Conservation (phyloP, 1,284 basidiomycete species). For the Lentinula novae-zelandiae region DNA sequence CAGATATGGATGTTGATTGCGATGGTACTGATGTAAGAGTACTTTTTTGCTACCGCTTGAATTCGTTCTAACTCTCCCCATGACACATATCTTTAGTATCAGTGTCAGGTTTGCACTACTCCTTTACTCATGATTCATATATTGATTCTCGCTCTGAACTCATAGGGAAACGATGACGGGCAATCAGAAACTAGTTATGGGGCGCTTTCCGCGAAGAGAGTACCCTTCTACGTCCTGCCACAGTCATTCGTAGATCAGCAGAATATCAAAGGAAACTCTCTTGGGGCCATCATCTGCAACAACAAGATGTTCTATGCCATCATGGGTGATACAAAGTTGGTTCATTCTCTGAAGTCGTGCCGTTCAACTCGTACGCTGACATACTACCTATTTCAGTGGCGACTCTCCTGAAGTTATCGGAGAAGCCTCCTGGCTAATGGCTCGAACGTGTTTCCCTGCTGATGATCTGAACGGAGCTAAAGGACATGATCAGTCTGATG, state of each 20-base stretch:
- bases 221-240: conserved; percentile 23
- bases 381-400: conserved; percentile 12
- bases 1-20: conserved; percentile 25
- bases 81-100: not conserved
- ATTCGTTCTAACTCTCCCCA: not conserved
- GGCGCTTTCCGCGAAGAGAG: conserved; percentile 20
- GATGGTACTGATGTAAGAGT: conserved; percentile 20
- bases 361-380: not conserved
- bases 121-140: too few species aligned
- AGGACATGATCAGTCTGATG: conserved; percentile 19
- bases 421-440: conserved; percentile 22
- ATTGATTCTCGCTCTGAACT: not conserved
- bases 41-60: not conserved
- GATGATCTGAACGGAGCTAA: conserved; percentile 18
- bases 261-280: conserved; percentile 19
- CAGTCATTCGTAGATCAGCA: conserved; percentile 17
- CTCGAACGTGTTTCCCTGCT: conserved; percentile 21
- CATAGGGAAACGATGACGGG: conserved; percentile 20
- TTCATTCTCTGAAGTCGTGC: not conserved
- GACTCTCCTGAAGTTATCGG: conserved; percentile 23
- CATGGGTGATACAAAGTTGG: conserved; percentile 23
- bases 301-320: conserved; percentile 25
- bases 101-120: not conserved
- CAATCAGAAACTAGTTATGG: conserved; percentile 22
- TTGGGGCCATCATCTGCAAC: conserved; percentile 22